phyloP scores from a whole-genome alignment of 345 rosid species.

The Lagerstroemia speciosa region DNA sequence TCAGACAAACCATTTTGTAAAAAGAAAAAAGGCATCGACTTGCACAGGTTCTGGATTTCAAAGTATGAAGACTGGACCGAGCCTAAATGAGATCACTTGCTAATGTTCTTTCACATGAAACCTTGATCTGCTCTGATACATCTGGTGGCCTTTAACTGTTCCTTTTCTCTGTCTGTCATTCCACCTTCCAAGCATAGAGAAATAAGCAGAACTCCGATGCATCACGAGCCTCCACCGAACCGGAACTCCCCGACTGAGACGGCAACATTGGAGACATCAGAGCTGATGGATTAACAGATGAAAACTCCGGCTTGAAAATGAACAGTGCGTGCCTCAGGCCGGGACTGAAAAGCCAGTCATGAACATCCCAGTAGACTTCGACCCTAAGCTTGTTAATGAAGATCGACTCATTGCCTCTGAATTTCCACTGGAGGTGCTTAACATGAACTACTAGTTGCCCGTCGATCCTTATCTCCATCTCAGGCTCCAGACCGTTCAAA shows the following conservation, averaged over 20 bases:
- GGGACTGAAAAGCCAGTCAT: constrained; percentile 66
- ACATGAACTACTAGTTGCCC: constrained; percentile 49
- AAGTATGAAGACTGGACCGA: too few species aligned
- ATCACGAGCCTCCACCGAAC: constrained; percentile 26
- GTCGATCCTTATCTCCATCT: constrained; percentile 59
- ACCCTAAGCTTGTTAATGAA: constrained; percentile 38
- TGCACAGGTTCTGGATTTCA: too few species aligned
- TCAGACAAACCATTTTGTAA: too few species aligned
- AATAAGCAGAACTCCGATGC: constrained; percentile 46
- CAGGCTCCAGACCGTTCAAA: constrained; percentile 33
- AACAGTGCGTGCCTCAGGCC: constrained; percentile 62
- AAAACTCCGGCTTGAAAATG: constrained; percentile 41
- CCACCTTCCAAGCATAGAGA: constrained; percentile 59
- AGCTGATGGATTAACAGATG: constrained; percentile 24
- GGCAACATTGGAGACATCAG: constrained; percentile 28
- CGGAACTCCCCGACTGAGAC: constrained; percentile 25
- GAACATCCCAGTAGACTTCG: constrained; percentile 71
- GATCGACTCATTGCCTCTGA: constrained; percentile 60
- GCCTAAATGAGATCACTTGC: too few species aligned
- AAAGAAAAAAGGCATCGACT: too few species aligned
- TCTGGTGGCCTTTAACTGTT: not conserved
- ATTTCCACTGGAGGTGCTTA: constrained; percentile 74
- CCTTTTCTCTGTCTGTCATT: constrained; percentile 14
- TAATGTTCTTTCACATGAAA: too few species aligned
- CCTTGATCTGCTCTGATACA: too few species aligned